Base-by-base conservation (phyloP, 2,329 filamentous ascomycete species). In the Monosporascus sp. region DNA sequence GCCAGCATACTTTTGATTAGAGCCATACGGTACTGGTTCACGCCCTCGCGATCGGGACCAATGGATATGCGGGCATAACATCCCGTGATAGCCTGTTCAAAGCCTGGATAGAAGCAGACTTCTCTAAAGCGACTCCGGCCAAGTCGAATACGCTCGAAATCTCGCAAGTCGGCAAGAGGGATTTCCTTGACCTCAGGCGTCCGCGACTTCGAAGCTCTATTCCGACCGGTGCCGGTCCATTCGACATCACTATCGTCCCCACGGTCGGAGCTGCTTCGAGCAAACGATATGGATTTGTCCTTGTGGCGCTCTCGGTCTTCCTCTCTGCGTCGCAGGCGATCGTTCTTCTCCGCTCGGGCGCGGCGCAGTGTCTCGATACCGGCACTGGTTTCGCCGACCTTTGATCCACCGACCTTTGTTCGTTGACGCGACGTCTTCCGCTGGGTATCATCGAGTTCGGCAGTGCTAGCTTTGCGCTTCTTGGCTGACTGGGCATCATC, bases 71-170 rank as follows among this genome's bases (percentile, higher is more conserved):
- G 89, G 38, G 87, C 87, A 68, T 88, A 99, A 70, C 91, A 95
- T 50, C 91, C 91, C 17, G 78, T 84, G 63, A 97, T 88, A 31
- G 88, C 81, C 8, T 88, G 76, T 52, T 96, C 89, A 61, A 99
- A 97, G 4, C 87, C 87, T 11, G 94, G 94, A 62, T 92, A 93
- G 74, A 96, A 96, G 78, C 91, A 97, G 52, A 96, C 88, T 65
- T 93, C 85, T 7, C 88, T 87, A 69, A 99, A 96, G 65, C 91
- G 89, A 60, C 83, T 88, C 57, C 94, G 84, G 49, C 92, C 90
- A 54, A 99, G 82, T 53, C 91, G 85, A 51, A 93, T 84, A 49
- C 89, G 84, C 66, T 97, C 88, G 59, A 93, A 85, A 68, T 97
- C 91, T n/a, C 80, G 80, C 20, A 96, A 76, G 37, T 88, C 84